Evolutionary conservation across 2,329 filamentous ascomycete genomes (phyloP), one percentile per base, ranked within the genome.

Genomic region (Anthostomella pinea): DNA sequence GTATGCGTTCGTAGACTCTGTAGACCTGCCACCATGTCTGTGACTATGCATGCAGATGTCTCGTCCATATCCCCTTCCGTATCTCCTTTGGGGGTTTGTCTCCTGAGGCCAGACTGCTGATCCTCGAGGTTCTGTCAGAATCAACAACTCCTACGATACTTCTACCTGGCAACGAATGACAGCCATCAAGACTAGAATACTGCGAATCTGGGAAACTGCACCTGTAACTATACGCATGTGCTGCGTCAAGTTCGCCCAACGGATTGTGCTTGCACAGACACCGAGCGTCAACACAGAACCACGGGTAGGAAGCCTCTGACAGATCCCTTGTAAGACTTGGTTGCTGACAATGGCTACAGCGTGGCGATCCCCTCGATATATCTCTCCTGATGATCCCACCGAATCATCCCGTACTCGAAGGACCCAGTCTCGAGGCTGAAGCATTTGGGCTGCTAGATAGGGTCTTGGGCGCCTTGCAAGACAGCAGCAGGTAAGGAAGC

Each of bases 231-330:
- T 97, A 46, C 83, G 83, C 53, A 83, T 97, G 61, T 95, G 89
- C 71, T 97, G 93, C 68, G 84, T 97, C 73, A 98, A 98, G 65
- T 98, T 98, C 63, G 84, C 88, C 23, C 91, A 98, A 67, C 82
- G 87, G 46, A 87, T 97, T 28, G 85, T 98, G 28, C 77, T 96
- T 49, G 87, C 89, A 13, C 91, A 98, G 64, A 96, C 88, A 8
- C 81, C 83, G n/a, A 87, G 87, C 30, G 68, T 83, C 40, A 85
- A 87, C 50, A 73, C 80, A 38, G 91, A 97, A 58, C 85, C 86
- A 51, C 81, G 87, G 69, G 87, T 95, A 77, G 78, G 30, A 18
- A 26, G 11, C 25, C 28, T 23, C 30, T 19, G 10, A 19, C 19
- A 14, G 2, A n/a, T 15, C 11, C 8, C n/a, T 18, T 33, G 16